These are phyloP conservation scores for Puya raimondii DNA, from an alignment of 176 grass and related monocot species.

Conservation along the genomic window DNA sequence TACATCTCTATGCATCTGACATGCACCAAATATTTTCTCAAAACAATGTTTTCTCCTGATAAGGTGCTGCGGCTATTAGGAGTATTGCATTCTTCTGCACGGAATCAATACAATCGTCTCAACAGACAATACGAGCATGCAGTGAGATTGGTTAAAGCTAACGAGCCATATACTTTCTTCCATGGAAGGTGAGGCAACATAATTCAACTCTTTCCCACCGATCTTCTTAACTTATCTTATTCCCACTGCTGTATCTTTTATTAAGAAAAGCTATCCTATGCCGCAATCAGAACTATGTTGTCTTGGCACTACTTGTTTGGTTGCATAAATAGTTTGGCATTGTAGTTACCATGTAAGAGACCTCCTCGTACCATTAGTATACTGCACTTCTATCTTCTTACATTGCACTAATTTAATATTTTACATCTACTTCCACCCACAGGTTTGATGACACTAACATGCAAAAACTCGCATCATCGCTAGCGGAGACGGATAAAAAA, in stretches of 20 bases:
- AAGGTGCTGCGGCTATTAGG: not conserved
- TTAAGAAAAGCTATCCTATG: too few relatives aligned
- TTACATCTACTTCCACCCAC: not conserved
- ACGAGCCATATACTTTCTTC: not conserved
- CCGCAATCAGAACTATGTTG: too few relatives aligned
- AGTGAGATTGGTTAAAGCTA: not conserved
- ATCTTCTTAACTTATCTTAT: not conserved
- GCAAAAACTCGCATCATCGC: conserved; percentile 9
- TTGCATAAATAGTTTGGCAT: too few relatives aligned
- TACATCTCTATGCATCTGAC: too few relatives aligned
- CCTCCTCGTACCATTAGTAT: too few relatives aligned
- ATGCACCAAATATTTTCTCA: too few relatives aligned
- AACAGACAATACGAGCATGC: not conserved
- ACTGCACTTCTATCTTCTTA: too few relatives aligned
- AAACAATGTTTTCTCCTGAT: not conserved
- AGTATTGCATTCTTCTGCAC: not conserved
- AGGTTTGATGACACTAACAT: conserved; percentile 31
- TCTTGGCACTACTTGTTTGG: too few relatives aligned
- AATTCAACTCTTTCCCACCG: not conserved
- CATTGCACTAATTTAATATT: not conserved
- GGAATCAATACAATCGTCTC: not conserved
- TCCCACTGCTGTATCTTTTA: not conserved
- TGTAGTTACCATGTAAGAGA: too few relatives aligned
- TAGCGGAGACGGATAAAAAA: conserved; percentile 5
- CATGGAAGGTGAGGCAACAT: not conserved